phyloP scores from a whole-genome alignment of 208 protist genomes.

The Jaenimonas drosophilae region DNA sequence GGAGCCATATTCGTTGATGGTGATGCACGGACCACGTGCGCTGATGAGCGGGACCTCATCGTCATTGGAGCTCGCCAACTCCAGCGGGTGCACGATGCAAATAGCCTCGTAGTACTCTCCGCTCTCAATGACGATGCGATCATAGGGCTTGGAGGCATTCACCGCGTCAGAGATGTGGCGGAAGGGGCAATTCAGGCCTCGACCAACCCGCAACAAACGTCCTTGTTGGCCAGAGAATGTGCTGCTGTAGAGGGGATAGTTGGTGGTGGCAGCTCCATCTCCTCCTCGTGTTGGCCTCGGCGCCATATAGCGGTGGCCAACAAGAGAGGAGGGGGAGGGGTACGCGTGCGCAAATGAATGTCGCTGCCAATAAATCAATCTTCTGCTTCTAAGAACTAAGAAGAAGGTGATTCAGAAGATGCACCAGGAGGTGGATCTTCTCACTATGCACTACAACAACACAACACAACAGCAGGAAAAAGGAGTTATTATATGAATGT shows the following conservation, averaged over 20 bases:
- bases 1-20: slow-evolving; percentile 14
- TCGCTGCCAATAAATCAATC: too few species aligned
- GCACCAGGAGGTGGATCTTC: too few species aligned
- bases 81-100: slow-evolving; percentile 18
- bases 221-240: slow-evolving; percentile 13
- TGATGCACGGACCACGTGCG: slow-evolving; percentile 21
- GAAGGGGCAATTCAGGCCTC: slow-evolving; percentile 17
- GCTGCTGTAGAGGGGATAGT: slow-evolving; percentile 14
- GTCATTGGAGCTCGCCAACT: slow-evolving; percentile 20
- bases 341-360: neutral
- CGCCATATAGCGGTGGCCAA: too few species aligned
- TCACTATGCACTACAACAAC: too few species aligned
- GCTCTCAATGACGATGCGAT: slow-evolving; percentile 34
- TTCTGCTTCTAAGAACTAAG: neutral
- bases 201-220: slow-evolving; percentile 22
- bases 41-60: slow-evolving; percentile 20
- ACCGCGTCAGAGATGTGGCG: slow-evolving; percentile 29
- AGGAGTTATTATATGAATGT: too few species aligned
- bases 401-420: too few species aligned
- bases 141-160: slow-evolving; percentile 18
- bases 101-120: slow-evolving; percentile 36
- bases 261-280: too few species aligned
- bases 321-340: neutral
- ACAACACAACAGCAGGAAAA: too few species aligned
- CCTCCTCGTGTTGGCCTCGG: neutral